These are phyloP conservation scores for Artemisia annua DNA, from an alignment of 129 eudicot genomes.

Conservation along the genomic window DNA sequence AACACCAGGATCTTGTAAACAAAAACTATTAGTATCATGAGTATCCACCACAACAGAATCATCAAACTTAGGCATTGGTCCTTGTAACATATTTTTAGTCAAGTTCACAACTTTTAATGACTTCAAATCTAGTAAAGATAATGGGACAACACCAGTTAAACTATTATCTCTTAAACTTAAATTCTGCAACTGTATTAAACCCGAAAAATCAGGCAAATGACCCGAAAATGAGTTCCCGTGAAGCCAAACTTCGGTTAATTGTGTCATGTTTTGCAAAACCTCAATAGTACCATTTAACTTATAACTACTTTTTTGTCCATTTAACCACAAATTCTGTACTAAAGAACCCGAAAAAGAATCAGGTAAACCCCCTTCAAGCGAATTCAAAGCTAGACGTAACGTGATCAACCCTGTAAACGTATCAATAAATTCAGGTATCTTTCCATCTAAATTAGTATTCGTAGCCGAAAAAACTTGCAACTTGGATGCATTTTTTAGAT, in stretches of 20 bases:
- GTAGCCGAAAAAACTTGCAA: conserved; percentile 55
- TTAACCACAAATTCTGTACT: conserved; percentile 70
- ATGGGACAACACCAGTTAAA: conserved; percentile 74
- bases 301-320: conserved; percentile 50
- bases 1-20: conserved; percentile 52
- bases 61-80: conserved; percentile 71
- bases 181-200: conserved; percentile 56
- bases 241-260: conserved; percentile 82
- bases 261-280: conserved; percentile 64
- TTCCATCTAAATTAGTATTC: conserved; percentile 63
- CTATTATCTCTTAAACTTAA: conserved; percentile 67
- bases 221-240: conserved; percentile 91
- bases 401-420: conserved; percentile 44
- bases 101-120: conserved; percentile 57
- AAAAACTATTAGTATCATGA: conserved; percentile 50
- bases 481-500: conserved; percentile 20
- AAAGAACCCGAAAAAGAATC: conserved; percentile 49
- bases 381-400: conserved; percentile 53
- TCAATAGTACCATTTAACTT: conserved; percentile 68
- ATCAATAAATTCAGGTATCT: conserved; percentile 64
- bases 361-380: conserved; percentile 73
- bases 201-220: conserved; percentile 57
- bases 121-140: conserved; percentile 50
- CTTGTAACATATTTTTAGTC: conserved; percentile 82
- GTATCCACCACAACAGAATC: conserved; percentile 46